These are phyloP conservation scores for Ophiostoma angusticollis DNA, from an alignment of 2,329 filamentous ascomycete genomes.

Conservation along the genomic window DNA sequence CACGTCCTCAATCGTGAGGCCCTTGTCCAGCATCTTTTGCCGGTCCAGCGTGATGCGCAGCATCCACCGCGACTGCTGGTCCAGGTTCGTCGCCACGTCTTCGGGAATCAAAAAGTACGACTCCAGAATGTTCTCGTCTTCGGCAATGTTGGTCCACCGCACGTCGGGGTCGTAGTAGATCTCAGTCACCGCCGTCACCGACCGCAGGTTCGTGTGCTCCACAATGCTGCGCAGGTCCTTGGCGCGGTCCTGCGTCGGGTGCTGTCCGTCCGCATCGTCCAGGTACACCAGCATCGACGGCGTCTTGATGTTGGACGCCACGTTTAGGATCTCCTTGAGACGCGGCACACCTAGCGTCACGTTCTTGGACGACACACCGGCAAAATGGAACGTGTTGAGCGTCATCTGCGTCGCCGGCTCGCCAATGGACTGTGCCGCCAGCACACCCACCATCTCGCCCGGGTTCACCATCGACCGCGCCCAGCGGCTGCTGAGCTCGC, in stretches of 20 bases:
- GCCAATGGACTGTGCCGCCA: slow-evolving; percentile 96
- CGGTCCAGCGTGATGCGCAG: slow-evolving; percentile 87
- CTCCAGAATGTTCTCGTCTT: slow-evolving; percentile 87
- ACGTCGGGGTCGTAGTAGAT: slow-evolving; percentile 96
- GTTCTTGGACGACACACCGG: slow-evolving; percentile 99
- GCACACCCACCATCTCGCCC: slow-evolving; percentile 96
- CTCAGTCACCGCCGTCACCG: slow-evolving; percentile 82
- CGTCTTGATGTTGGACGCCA: slow-evolving; percentile 96
- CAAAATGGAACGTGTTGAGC: slow-evolving; percentile 98
- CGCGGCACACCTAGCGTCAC: slow-evolving; percentile 95
- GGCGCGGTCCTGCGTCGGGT: slow-evolving; percentile 58
- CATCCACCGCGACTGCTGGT: slow-evolving; percentile 86
- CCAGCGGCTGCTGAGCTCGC: slow-evolving; percentile 83
- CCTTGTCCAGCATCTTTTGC: slow-evolving; percentile 91
- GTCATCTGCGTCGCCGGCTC: slow-evolving; percentile 99
- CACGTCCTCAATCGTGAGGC: slow-evolving; percentile 81
- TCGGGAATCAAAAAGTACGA: slow-evolving; percentile 94
- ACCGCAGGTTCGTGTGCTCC: slow-evolving; percentile 87
- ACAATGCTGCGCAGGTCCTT: slow-evolving; percentile 80
- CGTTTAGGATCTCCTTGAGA: slow-evolving; percentile 98
- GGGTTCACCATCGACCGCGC: slow-evolving; percentile 74
- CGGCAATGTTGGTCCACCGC: slow-evolving; percentile 69
- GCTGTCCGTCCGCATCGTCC: slow-evolving; percentile 38
- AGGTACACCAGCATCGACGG: slow-evolving; percentile 93
- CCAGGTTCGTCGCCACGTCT: slow-evolving; percentile 46